phyloP scores from a whole-genome alignment of 208 protist species.

The Kentomonas sorsogonicus region DNA sequence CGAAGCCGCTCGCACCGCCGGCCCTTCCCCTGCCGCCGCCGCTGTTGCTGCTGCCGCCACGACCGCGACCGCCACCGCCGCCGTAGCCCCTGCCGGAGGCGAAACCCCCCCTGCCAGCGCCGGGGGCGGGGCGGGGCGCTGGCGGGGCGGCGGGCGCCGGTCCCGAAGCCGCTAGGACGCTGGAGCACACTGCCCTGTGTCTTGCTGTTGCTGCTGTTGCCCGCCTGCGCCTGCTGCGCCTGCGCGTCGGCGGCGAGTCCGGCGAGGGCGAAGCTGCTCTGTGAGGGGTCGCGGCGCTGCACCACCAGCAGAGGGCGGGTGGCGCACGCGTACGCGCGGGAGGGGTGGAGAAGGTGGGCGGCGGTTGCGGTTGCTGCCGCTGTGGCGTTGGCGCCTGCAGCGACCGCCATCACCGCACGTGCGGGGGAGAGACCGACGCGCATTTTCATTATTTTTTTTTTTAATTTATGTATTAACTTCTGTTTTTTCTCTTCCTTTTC shows the following conservation, averaged over 20 bases:
- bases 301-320: too few species aligned
- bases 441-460: background rate
- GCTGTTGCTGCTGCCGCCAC: constrained; percentile 3
- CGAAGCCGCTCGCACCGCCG: background rate
- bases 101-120: background rate
- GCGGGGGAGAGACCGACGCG: too few species aligned
- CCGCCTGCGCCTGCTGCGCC: background rate
- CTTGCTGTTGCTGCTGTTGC: background rate
- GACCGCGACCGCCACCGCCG: constrained; percentile 5
- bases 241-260: background rate
- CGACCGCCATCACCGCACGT: too few species aligned
- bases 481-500: too few species aligned
- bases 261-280: constrained; percentile 6
- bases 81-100: constrained; percentile 1
- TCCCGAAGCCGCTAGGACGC: background rate
- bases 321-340: too few species aligned
- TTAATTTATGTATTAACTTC: constrained; percentile 3
- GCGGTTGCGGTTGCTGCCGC: too few species aligned
- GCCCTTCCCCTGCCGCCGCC: background rate
- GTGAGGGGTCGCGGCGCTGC: background rate
- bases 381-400: too few species aligned
- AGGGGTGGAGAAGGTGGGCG: too few species aligned
- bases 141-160: too few species aligned
- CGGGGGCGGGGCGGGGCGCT: constrained; percentile 1
- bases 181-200: background rate